phyloP scores from a whole-genome alignment of 2,329 filamentous ascomycete genomes.

The Scopulariopsis brevicaulis region DNA sequence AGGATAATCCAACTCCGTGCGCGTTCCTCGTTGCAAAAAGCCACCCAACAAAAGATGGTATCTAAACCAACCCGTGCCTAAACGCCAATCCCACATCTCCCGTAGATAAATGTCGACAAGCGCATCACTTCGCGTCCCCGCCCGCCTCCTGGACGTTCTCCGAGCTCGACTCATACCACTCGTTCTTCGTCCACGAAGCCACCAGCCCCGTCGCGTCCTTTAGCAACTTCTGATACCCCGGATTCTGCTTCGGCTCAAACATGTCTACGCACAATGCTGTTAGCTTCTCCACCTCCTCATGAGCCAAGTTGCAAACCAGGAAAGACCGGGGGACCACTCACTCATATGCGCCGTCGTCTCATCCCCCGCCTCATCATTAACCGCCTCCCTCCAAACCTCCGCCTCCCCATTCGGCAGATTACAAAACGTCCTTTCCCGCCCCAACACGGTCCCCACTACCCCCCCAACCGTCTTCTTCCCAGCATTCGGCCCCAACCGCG shows the following conservation, averaged over 20 bases:
- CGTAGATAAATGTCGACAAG: neutral
- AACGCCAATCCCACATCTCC: neutral
- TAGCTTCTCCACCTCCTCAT: neutral
- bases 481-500: conserved; percentile 62
- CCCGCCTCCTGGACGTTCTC: neutral
- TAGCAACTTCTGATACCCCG: conserved; percentile 58
- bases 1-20: neutral
- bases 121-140: neutral
- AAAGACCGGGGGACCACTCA: conserved; percentile 22
- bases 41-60: neutral
- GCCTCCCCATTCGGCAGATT: conserved; percentile 55
- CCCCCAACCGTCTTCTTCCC: conserved; percentile 30
- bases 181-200: conserved; percentile 49
- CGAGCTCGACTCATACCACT: conserved; percentile 51
- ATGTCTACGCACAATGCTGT: conserved; percentile 34
- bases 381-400: conserved; percentile 53
- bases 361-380: conserved; percentile 70
- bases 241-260: conserved; percentile 64
- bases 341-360: conserved; percentile 74
- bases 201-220: conserved; percentile 55
- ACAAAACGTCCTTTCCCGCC: conserved; percentile 76
- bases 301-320: neutral
- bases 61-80: neutral
- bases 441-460: conserved; percentile 47
- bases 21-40: neutral